Evolutionary conservation across 352 stramenopile genomes (phyloP), one percentile per base, ranked within the genome.

Genomic region (Phytopythium litorale): DNA sequence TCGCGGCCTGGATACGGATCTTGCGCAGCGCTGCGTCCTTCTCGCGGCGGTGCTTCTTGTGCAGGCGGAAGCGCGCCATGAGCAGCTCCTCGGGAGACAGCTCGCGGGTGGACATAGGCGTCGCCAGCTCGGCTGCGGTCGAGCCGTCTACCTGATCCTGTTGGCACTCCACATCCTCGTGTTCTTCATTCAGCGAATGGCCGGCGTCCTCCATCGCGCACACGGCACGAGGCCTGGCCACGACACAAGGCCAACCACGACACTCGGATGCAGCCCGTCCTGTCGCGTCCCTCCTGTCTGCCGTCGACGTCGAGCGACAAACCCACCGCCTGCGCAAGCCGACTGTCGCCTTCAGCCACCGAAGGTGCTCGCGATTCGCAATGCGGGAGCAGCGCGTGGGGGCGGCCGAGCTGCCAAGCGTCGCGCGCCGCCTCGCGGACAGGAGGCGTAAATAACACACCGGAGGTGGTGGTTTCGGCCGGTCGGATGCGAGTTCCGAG

Each of bases 31-130:
- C 78, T 48, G 69, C 71, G 46, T 90, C 82, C 49, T 90, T 88
- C 51, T 89, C 68, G 21, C 83, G 75, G 7, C 79, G 78, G 32
- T 92, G 78, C 67, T 88, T 76, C 67, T 92, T 92, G 75, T 94
- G 86, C 46, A 94, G 67, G 3, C 75, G 74, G 62, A 94, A 94
- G 5, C 86, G 83, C 49, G 80, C 73, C 64, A 91, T 64, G 33
- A 94, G 71, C 60, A 88, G 61, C 63, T 86, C 75, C 53, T 92
- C 76, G 0, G 77, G 68, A 4, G 65, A 73, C 25, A 60, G 38
- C 54, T 60, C 54, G n/a, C 52, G 52, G 9, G 19, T 33, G 4
- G 52, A 45, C 4, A 35, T 13, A 3, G 46, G 23, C 4, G 46
- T 37, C 12, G 13, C 1, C 4, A 23, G 1, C 46, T 35, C 46